Base-by-base conservation (phyloP, 2,329 filamentous ascomycete genomes). In the Exophiala calicioides region DNA sequence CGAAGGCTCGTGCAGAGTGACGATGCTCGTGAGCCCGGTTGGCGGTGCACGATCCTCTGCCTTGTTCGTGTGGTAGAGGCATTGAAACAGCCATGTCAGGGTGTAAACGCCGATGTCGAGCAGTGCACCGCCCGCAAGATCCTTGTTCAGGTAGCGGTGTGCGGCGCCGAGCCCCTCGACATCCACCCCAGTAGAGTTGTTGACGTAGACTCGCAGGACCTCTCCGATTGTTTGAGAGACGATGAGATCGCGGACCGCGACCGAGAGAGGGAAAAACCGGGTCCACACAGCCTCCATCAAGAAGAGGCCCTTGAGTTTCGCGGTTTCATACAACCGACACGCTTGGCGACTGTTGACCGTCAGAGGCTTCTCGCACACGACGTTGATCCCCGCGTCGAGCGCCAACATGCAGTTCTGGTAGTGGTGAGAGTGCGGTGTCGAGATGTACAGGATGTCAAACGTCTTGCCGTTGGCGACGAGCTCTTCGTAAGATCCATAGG, bases 201-300 rank as follows among this genome's bases (percentile, higher is more conserved):
- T 26, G 37, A 26, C 37, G 15, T 29, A 29, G 26, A 80, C 77
- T 19, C 80, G 73, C 23, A 78, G 64, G 19, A 83, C 75, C 39
- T 74, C 74, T 3, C 81, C 81, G 35, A 80, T 69, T 48, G 70
- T 69, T 42, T 74, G 74, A 3, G 70, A 70, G 3, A 64, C 70
- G 59, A 83, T 79, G 39, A 67, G 49, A 60, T 90, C 80, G 38
- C 86, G 75, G 26, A 90, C 73, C 65, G 87, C 81, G 65, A 89
- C 79, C 61, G 86, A 90, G 8, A 95, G 71, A 2, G 90, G 90
- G 71, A 95, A 93, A 71, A 85, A 93, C 50, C 90, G 77, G 29
- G 88, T 94, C 89, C 89, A 94, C 16, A 94, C 87, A 33, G 88
- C 88, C 70, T 91, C 87, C 86, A 90, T 90, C 48, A 91, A 69